Conservation (phyloP, 1,284 basidiomycete species). For the Ustilago hordei region DNA sequence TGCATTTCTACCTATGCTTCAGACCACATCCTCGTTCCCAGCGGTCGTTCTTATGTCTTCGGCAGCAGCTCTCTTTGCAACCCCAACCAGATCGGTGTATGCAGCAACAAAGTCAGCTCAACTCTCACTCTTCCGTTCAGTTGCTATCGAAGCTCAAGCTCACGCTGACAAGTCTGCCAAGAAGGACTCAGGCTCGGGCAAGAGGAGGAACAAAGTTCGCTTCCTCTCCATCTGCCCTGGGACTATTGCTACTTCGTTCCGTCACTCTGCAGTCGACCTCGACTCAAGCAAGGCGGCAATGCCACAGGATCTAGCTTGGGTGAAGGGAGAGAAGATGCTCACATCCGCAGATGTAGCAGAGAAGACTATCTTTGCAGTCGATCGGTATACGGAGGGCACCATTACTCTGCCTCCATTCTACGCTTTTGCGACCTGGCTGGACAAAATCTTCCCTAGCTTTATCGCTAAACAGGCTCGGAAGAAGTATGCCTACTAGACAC, state of each 20-base stretch:
- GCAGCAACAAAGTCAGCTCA: slow-evolving; percentile 85
- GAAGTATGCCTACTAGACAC: slow-evolving; percentile 43
- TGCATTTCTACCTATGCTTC: slow-evolving; percentile 78
- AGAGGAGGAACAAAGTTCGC: slow-evolving; percentile 44
- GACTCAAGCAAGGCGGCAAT: slow-evolving; percentile 17
- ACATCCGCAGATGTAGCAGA: slow-evolving; percentile 44
- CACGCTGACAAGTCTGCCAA: slow-evolving; percentile 43
- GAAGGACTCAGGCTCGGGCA: neutral
- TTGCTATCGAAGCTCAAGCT: slow-evolving; percentile 77
- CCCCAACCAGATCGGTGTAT: slow-evolving; percentile 87
- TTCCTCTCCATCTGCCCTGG: slow-evolving; percentile 65
- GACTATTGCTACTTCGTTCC: slow-evolving; percentile 64
- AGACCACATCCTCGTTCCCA: slow-evolving; percentile 77
- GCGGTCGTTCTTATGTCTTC: slow-evolving; percentile 84
- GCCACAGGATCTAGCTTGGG: slow-evolving; percentile 48
- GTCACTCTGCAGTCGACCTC: slow-evolving; percentile 60
- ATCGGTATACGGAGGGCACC: slow-evolving; percentile 44
- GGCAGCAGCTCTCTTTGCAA: slow-evolving; percentile 82
- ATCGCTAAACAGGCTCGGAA: slow-evolving; percentile 31
- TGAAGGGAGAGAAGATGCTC: slow-evolving; percentile 54
- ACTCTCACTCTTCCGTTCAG: slow-evolving; percentile 80
- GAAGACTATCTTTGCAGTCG: slow-evolving; percentile 52
- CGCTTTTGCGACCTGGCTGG: slow-evolving; percentile 40
- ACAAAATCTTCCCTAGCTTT: slow-evolving; percentile 40
- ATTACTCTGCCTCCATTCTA: slow-evolving; percentile 52